Conservation (phyloP, 768 basidiomycete species). For the Tulasnella sp. region DNA sequence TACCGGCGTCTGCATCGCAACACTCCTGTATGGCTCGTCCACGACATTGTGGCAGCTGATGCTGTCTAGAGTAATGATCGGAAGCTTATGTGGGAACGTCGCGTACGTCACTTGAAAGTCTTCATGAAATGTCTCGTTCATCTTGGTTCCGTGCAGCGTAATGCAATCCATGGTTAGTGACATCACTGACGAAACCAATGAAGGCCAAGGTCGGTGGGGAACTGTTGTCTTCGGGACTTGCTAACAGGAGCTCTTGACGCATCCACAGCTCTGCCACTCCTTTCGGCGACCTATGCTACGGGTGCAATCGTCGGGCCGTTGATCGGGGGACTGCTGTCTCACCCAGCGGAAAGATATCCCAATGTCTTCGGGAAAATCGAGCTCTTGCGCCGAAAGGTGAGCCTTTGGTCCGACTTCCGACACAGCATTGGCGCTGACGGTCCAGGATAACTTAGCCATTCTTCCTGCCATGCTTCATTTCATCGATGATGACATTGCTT, state of each 20-base stretch:
- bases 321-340: constrained; percentile 33
- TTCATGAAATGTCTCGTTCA: neutral
- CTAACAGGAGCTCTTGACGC: neutral
- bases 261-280: constrained; percentile 35
- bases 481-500: constrained; percentile 50
- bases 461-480: constrained; percentile 62
- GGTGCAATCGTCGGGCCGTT: constrained; percentile 35
- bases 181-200: constrained; percentile 35
- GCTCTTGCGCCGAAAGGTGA: constrained; percentile 25
- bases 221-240: neutral
- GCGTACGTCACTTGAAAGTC: neutral
- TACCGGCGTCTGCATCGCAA: constrained; percentile 25
- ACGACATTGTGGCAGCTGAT: constrained; percentile 25
- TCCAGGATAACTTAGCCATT: constrained; percentile 46
- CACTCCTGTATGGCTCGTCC: constrained; percentile 33
- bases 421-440: neutral
- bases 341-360: constrained; percentile 36
- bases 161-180: constrained; percentile 36
- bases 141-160: neutral
- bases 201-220: constrained; percentile 30
- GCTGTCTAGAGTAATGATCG: constrained; percentile 26
- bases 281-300: constrained; percentile 28
- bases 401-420: neutral
- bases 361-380: constrained; percentile 8
- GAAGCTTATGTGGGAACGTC: constrained; percentile 32